phyloP scores from a whole-genome alignment of 2,329 filamentous ascomycete species.

The Thielaviopsis euricoi region DNA sequence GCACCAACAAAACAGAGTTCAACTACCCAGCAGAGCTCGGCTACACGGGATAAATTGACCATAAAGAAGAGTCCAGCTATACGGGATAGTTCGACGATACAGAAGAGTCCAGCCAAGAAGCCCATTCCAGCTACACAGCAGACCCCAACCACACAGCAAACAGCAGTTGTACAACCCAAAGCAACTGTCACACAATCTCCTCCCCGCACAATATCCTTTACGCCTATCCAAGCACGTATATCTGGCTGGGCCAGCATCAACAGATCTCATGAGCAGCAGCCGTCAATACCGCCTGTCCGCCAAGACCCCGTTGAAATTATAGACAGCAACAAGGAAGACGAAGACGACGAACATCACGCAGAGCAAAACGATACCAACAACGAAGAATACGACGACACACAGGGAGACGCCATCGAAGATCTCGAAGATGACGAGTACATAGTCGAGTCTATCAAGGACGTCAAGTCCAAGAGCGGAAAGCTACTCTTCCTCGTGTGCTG shows the following conservation, averaged over 20 bases:
- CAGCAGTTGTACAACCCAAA: too few species aligned
- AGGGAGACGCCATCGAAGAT: not conserved
- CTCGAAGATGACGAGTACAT: constrained; percentile 15
- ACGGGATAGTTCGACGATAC: too few species aligned
- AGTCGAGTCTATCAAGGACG: constrained; percentile 28
- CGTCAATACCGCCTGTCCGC: not conserved
- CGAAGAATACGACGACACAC: not conserved
- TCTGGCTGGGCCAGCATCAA: constrained; percentile 3
- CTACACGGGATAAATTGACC: too few species aligned
- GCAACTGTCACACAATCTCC: too few species aligned
- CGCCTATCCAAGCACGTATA: not conserved
- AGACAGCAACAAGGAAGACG: not conserved
- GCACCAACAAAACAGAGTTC: too few species aligned
- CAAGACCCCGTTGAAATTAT: not conserved
- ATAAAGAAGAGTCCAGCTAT: too few species aligned
- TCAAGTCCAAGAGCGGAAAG: constrained; percentile 22
- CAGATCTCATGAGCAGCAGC: not conserved
- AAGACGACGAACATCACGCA: not conserved
- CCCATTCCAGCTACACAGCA: too few species aligned
- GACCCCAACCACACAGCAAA: too few species aligned
- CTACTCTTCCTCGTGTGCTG: constrained; percentile 37
- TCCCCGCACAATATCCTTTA: not conserved
- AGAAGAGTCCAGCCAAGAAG: too few species aligned
- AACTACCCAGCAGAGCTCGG: too few species aligned
- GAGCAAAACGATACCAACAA: not conserved